A percentile compares a stretch with the other conserved stretches of the same genome.
These are phyloP conservation scores for Talaromyces sp. DNA, from an alignment of 2,329 filamentous ascomycete genomes.

Conservation along the genomic window DNA sequence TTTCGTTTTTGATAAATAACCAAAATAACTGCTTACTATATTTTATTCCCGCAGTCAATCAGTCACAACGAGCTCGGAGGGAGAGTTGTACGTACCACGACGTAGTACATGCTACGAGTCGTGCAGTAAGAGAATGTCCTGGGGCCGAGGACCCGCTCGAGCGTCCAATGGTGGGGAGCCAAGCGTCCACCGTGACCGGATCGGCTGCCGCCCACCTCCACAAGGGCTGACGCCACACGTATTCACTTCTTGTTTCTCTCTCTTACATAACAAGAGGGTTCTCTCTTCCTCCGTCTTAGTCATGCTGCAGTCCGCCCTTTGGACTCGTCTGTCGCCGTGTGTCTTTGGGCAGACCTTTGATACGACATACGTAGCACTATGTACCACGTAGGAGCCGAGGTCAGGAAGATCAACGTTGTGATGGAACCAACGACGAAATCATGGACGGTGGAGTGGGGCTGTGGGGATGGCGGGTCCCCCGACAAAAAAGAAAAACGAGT, in stretches of 20 bases:
- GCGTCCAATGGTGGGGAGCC: conserved; percentile 1
- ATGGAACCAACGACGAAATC: background rate
- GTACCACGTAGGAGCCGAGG: background rate
- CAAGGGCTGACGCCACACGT: conserved; percentile 9
- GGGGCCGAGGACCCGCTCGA: conserved; percentile 1
- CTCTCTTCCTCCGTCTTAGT: background rate
- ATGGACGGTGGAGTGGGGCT: conserved; percentile 2
- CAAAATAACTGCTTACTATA: too few species aligned
- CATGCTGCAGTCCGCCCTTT: conserved; percentile 2
- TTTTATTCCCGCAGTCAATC: too few species aligned
- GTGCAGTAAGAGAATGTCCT: background rate
- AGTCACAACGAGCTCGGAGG: too few species aligned
- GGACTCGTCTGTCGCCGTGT: background rate
- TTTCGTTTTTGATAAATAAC: too few species aligned
- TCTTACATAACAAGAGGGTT: too few species aligned
- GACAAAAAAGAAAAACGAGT: background rate
- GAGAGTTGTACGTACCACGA: too few species aligned
- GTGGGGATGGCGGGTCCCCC: background rate
- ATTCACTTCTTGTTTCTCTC: background rate
- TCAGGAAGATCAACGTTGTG: background rate
- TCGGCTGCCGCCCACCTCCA: conserved; percentile 10
- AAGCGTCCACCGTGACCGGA: conserved; percentile 4
- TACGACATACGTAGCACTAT: background rate
- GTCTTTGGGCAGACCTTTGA: background rate
- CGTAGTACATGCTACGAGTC: too few species aligned